Evolutionary conservation across 257 asterid species (phyloP).

Genomic region (Phtheirospermum japonicum): DNA sequence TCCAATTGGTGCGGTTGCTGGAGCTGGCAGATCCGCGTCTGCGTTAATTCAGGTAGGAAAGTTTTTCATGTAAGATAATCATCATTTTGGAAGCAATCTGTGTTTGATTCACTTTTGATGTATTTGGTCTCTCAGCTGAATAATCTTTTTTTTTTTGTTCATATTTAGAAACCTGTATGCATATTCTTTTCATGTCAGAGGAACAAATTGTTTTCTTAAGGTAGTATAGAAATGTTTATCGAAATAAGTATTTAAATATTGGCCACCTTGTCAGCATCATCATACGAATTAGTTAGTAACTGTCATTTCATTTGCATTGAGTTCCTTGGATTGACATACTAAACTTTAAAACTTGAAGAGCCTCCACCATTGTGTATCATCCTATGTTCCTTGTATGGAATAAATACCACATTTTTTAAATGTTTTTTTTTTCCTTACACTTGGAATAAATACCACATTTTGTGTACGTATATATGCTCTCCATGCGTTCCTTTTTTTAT

Average conservation of each 20-base stretch:
- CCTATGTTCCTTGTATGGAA: slow-evolving; percentile 17
- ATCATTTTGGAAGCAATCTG: slow-evolving; percentile 1
- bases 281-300: slow-evolving; percentile 5
- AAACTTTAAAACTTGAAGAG: slow-evolving; percentile 15
- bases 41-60: slow-evolving; percentile 75
- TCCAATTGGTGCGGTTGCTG: slow-evolving; percentile 92
- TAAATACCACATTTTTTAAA: neutral
- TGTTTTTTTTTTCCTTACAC: slow-evolving; percentile 23
- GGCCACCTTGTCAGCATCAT: slow-evolving; percentile 21
- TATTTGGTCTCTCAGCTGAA: neutral
- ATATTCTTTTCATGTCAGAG: neutral
- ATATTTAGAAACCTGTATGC: slow-evolving; percentile 9
- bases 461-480: slow-evolving; percentile 51
- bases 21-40: slow-evolving; percentile 98
- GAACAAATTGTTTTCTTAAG: slow-evolving; percentile 20
- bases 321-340: slow-evolving; percentile 10
- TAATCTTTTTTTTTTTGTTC: neutral
- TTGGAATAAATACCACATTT: too few relatives aligned
- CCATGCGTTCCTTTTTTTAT: slow-evolving; percentile 17
- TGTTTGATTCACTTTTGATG: slow-evolving; percentile 3
- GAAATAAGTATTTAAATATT: neutral
- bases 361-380: slow-evolving; percentile 7
- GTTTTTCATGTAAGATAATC: neutral
- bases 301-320: neutral
- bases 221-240: neutral